phyloP scores from a whole-genome alignment of 805 yeast species.

The Pachysolen tannophilus region DNA sequence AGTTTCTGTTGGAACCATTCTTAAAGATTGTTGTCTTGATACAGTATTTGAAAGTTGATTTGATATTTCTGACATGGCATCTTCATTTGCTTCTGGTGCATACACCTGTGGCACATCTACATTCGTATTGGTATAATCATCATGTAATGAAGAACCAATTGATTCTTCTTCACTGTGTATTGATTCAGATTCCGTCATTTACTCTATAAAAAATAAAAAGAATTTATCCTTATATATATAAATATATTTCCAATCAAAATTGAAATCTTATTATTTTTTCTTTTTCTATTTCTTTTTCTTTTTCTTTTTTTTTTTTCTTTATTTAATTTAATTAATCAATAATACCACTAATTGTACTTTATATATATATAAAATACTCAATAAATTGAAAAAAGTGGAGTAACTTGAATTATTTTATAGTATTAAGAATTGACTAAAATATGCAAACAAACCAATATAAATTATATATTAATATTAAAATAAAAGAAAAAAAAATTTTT shows the following conservation, averaged over 20 bases:
- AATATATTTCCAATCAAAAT: background rate
- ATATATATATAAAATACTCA: no score
- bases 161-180: constrained; percentile 1
- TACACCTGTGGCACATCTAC: constrained; percentile 28
- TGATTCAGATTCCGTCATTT: no score
- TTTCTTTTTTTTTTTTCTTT: background rate
- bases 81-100: constrained; percentile 31
- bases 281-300: background rate
- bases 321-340: no score
- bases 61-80: constrained; percentile 37
- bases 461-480: no score
- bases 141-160: constrained; percentile 7
- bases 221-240: no score
- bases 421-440: no score
- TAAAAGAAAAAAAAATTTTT: no score
- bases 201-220: no score
- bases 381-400: no score
- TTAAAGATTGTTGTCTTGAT: constrained; percentile 27
- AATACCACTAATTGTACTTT: no score
- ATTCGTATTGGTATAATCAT: background rate
- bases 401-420: no score
- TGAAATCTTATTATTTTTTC: background rate
- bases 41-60: constrained; percentile 17
- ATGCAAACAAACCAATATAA: no score
- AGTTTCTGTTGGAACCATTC: constrained; percentile 60